phyloP scores from a whole-genome alignment of 192 early-diverging fungal genomes.

The Thoreauomyces humboldtii region DNA sequence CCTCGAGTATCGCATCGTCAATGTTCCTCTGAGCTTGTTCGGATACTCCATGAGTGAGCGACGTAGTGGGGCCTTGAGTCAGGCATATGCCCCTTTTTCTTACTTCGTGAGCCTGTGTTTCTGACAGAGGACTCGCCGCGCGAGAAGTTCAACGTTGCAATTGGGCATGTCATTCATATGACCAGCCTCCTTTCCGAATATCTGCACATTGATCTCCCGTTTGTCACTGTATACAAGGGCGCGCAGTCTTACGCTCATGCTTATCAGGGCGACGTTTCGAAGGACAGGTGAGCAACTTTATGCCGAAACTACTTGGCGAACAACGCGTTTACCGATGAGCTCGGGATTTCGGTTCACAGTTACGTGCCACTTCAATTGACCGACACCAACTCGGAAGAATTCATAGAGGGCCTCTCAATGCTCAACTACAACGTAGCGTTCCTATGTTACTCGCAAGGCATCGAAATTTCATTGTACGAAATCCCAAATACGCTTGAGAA shows the following conservation, averaged over 20 bases:
- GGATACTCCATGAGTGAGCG: constrained; percentile 38
- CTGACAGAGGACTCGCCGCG: constrained; percentile 30
- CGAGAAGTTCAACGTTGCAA: constrained; percentile 48
- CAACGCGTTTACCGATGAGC: too few relatives aligned
- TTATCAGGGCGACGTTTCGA: background rate
- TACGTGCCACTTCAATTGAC: constrained; percentile 39
- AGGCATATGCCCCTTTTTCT: background rate
- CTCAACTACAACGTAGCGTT: constrained; percentile 50
- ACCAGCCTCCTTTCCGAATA: constrained; percentile 43
- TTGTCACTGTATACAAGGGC: constrained; percentile 27
- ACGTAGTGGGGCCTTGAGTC: background rate
- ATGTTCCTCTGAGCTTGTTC: constrained; percentile 38
- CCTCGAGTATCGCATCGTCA: constrained; percentile 47
- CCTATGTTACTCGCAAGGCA: constrained; percentile 45
- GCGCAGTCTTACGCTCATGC: constrained; percentile 21
- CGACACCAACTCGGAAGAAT: constrained; percentile 39
- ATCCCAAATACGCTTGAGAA: constrained; percentile 44
- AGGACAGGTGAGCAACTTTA: background rate
- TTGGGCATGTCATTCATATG: constrained; percentile 44
- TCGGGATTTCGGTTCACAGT: background rate
- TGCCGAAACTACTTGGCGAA: background rate
- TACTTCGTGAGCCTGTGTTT: background rate
- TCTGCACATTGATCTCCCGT: constrained; percentile 43
- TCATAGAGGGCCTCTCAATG: constrained; percentile 39
- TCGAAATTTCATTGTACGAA: constrained; percentile 30